Conservation (phyloP, 345 rosid genomes). For the Conringia planisiliqua region DNA sequence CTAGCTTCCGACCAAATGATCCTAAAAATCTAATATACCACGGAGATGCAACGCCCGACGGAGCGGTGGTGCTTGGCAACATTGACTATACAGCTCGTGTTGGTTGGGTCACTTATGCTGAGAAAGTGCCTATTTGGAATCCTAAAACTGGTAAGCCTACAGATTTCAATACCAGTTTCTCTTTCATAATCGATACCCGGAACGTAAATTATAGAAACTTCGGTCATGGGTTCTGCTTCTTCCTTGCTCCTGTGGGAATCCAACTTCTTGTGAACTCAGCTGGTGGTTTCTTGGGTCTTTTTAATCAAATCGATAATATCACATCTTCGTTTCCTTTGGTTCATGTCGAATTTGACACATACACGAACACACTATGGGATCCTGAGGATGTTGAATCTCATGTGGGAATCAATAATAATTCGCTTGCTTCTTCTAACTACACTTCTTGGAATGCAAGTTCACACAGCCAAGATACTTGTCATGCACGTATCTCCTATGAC, state of each 20-base stretch:
- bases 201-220: not conserved
- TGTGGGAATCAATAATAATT: not conserved
- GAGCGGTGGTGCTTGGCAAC: not conserved
- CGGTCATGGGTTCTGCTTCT: conserved; percentile 28
- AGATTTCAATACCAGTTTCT: conserved; percentile 11
- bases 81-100: not conserved
- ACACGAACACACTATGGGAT: conserved; percentile 23
- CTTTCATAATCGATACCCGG: not conserved
- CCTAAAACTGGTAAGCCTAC: not conserved
- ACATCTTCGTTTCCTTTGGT: conserved; percentile 17
- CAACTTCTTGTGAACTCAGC: conserved; percentile 30
- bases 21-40: not conserved
- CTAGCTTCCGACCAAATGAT: not conserved
- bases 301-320: not conserved
- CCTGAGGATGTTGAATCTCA: not conserved
- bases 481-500: conserved; percentile 29
- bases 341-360: conserved; percentile 35
- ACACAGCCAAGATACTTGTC: conserved; percentile 16
- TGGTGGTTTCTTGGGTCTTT: conserved; percentile 33
- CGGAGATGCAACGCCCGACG: conserved; percentile 5
- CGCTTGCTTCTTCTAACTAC: not conserved
- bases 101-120: conserved; percentile 20
- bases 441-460: conserved; percentile 35
- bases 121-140: conserved; percentile 14
- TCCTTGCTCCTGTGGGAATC: conserved; percentile 28